These are phyloP conservation scores for Rhizopogon rudus DNA, from an alignment of 768 basidiomycete genomes.

Conservation along the genomic window DNA sequence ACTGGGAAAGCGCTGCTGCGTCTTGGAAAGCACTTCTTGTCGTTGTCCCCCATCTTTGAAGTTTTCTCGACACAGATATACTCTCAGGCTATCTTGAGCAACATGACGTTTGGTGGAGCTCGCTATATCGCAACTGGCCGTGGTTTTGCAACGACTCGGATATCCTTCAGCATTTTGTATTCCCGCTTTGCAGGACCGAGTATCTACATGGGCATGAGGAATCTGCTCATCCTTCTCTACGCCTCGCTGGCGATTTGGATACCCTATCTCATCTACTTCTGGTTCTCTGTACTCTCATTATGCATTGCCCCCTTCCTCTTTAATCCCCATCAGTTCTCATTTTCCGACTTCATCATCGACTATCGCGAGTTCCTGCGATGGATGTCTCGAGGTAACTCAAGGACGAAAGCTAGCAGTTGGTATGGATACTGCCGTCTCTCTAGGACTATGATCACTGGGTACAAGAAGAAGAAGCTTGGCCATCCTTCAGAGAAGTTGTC, in stretches of 20 bases:
- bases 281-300: constrained; percentile 92
- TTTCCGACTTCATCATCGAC: constrained; percentile 96
- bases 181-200: constrained; percentile 99
- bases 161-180: constrained; percentile 94
- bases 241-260: constrained; percentile 91
- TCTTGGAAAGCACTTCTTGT: constrained; percentile 94
- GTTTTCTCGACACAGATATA: constrained; percentile 99
- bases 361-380: constrained; percentile 97
- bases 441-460: constrained; percentile 96
- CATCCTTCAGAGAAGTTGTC: constrained; percentile 98
- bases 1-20: constrained; percentile 93
- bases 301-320: constrained; percentile 98
- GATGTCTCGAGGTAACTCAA: constrained; percentile 99
- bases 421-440: constrained; percentile 98
- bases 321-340: constrained; percentile 99
- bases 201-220: constrained; percentile 98
- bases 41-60: constrained; percentile 95
- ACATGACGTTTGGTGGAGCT: constrained; percentile 96
- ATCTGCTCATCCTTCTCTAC: constrained; percentile 85
- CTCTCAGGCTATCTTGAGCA: constrained; percentile 93
- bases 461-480: constrained; percentile 98
- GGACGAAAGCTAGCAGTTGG: constrained; percentile 97
- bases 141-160: constrained; percentile 96
- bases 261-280: constrained; percentile 96
- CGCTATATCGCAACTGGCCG: constrained; percentile 99